phyloP scores from a whole-genome alignment of 768 basidiomycete genomes.

The Amanita pallidorosea region DNA sequence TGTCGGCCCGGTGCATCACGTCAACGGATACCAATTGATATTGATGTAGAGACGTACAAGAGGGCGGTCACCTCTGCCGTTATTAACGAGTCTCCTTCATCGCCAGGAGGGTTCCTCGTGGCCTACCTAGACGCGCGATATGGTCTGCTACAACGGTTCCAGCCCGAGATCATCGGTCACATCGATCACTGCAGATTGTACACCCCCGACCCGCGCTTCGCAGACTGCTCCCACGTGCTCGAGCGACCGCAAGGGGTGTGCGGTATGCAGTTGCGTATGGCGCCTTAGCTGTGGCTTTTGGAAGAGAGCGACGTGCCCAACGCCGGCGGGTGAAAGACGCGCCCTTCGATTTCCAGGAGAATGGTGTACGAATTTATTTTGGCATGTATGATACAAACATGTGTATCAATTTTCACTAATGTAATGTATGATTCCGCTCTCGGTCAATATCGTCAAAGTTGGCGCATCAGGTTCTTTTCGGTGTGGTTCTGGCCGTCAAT shows the following conservation, averaged over 20 bases:
- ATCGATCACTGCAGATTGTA: conserved; percentile 89
- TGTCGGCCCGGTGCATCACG: conserved; percentile 92
- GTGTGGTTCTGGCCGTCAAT: no score
- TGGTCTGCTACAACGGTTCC: conserved; percentile 54
- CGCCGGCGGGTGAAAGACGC: conserved; percentile 31
- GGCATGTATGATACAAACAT: conserved; percentile 18
- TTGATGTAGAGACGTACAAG: conserved; percentile 65
- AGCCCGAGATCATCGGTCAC: conserved; percentile 88
- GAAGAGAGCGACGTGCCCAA: conserved; percentile 29
- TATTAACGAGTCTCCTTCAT: conserved; percentile 12
- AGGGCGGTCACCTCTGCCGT: conserved; percentile 36
- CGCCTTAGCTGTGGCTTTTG: conserved; percentile 69
- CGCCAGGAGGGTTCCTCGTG: conserved; percentile 39
- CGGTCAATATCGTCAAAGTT: no score
- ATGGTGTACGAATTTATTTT: conserved; percentile 55
- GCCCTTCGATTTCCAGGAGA: conserved; percentile 34
- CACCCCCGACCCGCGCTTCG: conserved; percentile 47
- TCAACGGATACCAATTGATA: conserved; percentile 86
- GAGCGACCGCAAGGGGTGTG: conserved; percentile 65
- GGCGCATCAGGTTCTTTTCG: no score
- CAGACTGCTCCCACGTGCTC: conserved; percentile 50
- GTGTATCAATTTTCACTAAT: no score
- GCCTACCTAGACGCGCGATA: conserved; percentile 84
- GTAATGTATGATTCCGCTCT: no score
- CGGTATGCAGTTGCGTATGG: conserved; percentile 66